Base-by-base conservation (phyloP, 768 basidiomycete species). In the Mycena indigotica region DNA sequence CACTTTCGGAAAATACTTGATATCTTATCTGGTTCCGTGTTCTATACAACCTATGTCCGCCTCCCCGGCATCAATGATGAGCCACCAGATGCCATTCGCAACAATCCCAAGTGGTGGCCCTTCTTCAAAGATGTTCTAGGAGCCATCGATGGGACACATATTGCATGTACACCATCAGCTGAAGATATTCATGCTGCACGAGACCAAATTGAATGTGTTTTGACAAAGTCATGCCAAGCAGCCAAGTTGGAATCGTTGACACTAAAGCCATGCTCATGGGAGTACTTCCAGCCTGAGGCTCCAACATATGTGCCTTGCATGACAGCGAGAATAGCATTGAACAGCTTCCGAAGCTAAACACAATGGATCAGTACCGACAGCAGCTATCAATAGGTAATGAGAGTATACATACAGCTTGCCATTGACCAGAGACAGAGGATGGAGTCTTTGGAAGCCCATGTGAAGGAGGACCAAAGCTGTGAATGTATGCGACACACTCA, bases 261-360 rank as follows among this genome's bases (percentile, higher is more conserved):
- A n/a, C 55, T 56, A 49, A 56, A 56, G 13, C 55, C 55, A 3
- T 15, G 17, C 49, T 40, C 16, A 5, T 51, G 49, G 55, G 32
- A 35, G 32, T 35, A 35, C 32, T 35, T 35, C 32, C 32, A 35
- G 17, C 32, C 32, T 35, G 32, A 35, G 10, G 17, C 32, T 8
- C 32, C 32, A 35, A 17, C 17, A 17, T 35, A 35, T 8, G 32
- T 35, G 8, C 32, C 32, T 35, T 35, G 32, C 32, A 35, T 35
- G 10, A 35, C 32, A 35, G 32, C 32, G 10, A 35, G 32, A 35
- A 35, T 35, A 8, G 17, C 32, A 35, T 35, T 17, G 32, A 35
- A 35, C 32, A 35, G 32, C 32, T 35, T 35, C 10, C 32, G 32
- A 35, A 35, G 32, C 32, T 35, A 35, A 8, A n/a, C n/a, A 35